Percentiles rank a stretch among this genome's conserved stretches.
phyloP scores from a whole-genome alignment of 2,329 filamentous ascomycete genomes.

The Cercospora sesami region DNA sequence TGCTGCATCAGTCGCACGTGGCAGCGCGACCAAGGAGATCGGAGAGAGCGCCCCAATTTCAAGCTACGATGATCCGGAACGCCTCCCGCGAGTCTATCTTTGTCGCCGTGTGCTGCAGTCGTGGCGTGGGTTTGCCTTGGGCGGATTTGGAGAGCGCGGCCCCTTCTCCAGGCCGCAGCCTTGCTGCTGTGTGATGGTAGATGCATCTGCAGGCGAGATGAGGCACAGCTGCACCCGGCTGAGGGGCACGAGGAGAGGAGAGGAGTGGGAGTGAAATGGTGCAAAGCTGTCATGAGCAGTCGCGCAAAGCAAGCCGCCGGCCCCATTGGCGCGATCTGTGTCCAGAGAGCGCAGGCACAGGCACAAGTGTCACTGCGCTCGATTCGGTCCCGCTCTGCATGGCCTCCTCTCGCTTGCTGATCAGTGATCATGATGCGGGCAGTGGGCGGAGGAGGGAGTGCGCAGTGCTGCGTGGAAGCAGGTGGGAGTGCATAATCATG shows the following conservation, averaged over 20 bases:
- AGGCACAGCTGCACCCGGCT: conserved; percentile 17
- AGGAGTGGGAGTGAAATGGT: not conserved
- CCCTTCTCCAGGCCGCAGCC: conserved; percentile 22
- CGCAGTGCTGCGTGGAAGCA: not conserved
- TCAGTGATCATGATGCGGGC: conserved; percentile 6
- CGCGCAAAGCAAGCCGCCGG: not conserved
- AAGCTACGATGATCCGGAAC: conserved; percentile 34
- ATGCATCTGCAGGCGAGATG: conserved; percentile 28
- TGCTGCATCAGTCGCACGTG: conserved; percentile 29
- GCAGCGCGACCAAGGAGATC: conserved; percentile 24
- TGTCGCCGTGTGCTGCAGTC: conserved; percentile 18
- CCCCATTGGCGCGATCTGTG: conserved; percentile 4
- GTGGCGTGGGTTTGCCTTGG: conserved; percentile 4
- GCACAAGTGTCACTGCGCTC: not conserved
- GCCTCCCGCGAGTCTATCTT: conserved; percentile 30
- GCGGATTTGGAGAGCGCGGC: not conserved
- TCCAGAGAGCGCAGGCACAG: not conserved
- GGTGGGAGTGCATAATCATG: not conserved
- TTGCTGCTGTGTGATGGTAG: conserved; percentile 23
- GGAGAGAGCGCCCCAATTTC: conserved; percentile 18
- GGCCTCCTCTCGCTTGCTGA: conserved; percentile 1
- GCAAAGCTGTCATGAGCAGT: conserved; percentile 8
- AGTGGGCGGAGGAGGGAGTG: not conserved
- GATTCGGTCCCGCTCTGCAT: not conserved
- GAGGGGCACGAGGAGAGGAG: not conserved